Conservation (phyloP, 345 rosid genomes). For the Toxicodendron radicans region DNA sequence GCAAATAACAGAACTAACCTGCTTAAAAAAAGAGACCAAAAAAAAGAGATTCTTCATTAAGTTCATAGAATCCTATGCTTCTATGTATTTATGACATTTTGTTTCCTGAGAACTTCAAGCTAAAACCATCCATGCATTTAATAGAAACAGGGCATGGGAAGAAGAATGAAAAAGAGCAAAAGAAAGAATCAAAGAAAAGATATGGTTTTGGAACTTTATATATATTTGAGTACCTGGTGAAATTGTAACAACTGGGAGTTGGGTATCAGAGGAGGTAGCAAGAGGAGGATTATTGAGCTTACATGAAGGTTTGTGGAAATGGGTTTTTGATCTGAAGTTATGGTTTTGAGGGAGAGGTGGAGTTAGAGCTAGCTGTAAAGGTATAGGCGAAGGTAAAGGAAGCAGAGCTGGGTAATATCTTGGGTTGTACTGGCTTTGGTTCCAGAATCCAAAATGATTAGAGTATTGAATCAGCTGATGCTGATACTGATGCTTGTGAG, state of each 20-base stretch:
- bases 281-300: conserved; percentile 38
- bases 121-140: conserved; percentile 33
- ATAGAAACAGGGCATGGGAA: conserved; percentile 18
- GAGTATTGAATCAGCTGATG: conserved; percentile 59
- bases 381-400: conserved; percentile 60
- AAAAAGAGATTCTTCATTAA: not conserved
- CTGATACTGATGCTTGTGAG: conserved; percentile 42
- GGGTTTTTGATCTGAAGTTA: conserved; percentile 49
- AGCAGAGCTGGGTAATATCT: conserved; percentile 61
- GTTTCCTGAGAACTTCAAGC: conserved; percentile 4
- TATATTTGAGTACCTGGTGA: conserved; percentile 39
- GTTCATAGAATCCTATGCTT: conserved; percentile 15
- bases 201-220: not conserved
- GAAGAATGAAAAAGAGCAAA: conserved; percentile 6
- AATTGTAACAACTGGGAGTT: conserved; percentile 26
- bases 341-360: conserved; percentile 48
- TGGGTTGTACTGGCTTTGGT: conserved; percentile 35
- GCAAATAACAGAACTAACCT: not conserved
- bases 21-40: not conserved
- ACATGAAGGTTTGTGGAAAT: conserved; percentile 45
- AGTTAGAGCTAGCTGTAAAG: conserved; percentile 49
- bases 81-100: conserved; percentile 9
- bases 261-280: conserved; percentile 47
- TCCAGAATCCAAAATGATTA: conserved; percentile 46
- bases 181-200: conserved; percentile 2